Evolutionary conservation across 2,329 filamentous ascomycete species (phyloP).

Genomic region (Sporothrix sp.): DNA sequence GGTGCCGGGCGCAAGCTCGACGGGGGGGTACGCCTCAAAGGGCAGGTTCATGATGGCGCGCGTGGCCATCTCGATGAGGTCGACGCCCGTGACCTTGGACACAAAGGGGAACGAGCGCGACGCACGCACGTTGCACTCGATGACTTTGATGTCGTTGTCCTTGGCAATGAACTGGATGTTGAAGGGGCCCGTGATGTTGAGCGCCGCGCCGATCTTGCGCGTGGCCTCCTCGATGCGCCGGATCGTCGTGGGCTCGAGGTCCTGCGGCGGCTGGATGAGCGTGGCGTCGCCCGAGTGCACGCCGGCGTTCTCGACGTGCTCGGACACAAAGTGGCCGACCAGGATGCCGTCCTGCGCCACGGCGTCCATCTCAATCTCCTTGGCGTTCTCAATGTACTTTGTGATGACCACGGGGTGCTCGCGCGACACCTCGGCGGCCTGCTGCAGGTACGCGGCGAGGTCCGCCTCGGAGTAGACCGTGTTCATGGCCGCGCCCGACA

Average conservation of each 20-base stretch:
- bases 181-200: conserved; percentile 93
- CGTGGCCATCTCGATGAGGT: conserved; percentile 96
- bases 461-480: conserved; percentile 96
- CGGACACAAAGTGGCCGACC: conserved; percentile 92
- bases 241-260: conserved; percentile 82
- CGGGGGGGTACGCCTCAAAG: conserved; percentile 70
- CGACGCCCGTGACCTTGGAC: conserved; percentile 95
- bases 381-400: conserved; percentile 98
- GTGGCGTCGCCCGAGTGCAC: conserved; percentile 98
- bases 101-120: conserved; percentile 97
- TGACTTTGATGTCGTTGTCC: conserved; percentile 99
- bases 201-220: conserved; percentile 82
- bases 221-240: conserved; percentile 89
- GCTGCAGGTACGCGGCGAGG: conserved; percentile 75
- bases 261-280: conserved; percentile 86
- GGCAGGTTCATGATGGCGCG: conserved; percentile 88
- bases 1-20: conserved; percentile 66
- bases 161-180: conserved; percentile 99
- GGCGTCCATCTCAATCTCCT: conserved; percentile 99
- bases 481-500: conserved; percentile 98
- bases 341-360: conserved; percentile 84
- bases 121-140: conserved; percentile 95
- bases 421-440: conserved; percentile 85
- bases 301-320: conserved; percentile 97
- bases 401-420: conserved; percentile 97